Evolutionary conservation across 1,139 yeast genomes (phyloP).

Genomic region (Blastobotrys illinoisensis): DNA sequence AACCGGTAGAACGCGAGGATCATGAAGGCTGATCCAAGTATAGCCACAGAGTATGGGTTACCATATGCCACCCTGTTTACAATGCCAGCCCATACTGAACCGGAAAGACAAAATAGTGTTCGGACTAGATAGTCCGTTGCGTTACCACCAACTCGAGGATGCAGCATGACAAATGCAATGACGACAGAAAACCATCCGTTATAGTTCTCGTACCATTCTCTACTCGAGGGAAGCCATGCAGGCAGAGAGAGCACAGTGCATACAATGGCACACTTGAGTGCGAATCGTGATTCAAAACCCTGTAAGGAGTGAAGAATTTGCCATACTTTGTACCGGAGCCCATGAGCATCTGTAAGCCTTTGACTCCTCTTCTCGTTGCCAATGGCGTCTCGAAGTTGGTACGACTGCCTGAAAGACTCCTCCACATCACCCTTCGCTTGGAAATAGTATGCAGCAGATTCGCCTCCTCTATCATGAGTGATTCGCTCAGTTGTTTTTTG

Average conservation of each 20-base stretch:
- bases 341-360: conserved; percentile 11
- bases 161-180: conserved; percentile 36
- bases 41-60: conserved; percentile 38
- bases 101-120: conserved; percentile 35
- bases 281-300: conserved; percentile 40
- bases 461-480: conserved; percentile 44
- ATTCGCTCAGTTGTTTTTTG: conserved; percentile 40
- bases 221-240: conserved; percentile 38
- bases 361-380: conserved; percentile 4
- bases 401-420: conserved; percentile 41
- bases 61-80: conserved; percentile 38
- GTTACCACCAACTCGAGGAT: conserved; percentile 42
- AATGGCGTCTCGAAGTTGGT: conserved; percentile 29
- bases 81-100: conserved; percentile 45
- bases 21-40: conserved; percentile 37
- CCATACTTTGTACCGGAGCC: conserved; percentile 35
- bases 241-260: conserved; percentile 39
- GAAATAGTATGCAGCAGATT: conserved; percentile 39
- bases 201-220: conserved; percentile 39
- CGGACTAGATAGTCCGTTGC: conserved; percentile 36
- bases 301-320: conserved; percentile 30
- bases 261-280: conserved; percentile 38
- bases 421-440: conserved; percentile 44
- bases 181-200: conserved; percentile 43
- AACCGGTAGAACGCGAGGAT: conserved; percentile 35